Base-by-base conservation (phyloP, 208 protist genomes). In the Blastocrithidia nonstop region DNA sequence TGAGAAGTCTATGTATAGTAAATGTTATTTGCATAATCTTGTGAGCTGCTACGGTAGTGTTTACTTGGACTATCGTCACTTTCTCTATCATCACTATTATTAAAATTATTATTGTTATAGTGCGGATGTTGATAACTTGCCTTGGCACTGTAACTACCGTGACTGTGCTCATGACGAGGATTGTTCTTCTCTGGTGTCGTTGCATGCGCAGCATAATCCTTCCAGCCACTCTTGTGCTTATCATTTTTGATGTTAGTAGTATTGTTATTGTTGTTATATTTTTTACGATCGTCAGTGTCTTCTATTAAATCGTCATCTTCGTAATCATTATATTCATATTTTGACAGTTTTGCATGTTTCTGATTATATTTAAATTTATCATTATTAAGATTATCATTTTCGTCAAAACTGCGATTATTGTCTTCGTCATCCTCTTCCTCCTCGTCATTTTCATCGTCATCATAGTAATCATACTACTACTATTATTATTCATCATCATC, bases 401-500 rank as follows among this genome's bases (percentile, higher is more conserved):
- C 57, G 27, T 58, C 58, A 44, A 11, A n/a, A 35, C 29, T 11
- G 29, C 29, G 29, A 35, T 39, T 39, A 9, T 51, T 43, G 16
- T 65, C 57, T 22, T 50, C 17, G 20, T 51, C 38, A 4, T 20
- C 26, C 13, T 29, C 15, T 16, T 24, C 33, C 36, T 54, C 50
- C 22, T 59, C 27, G 20, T 54, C 54, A 24, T 55, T 40, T 24
- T 59, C 56, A 23, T 60, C 48, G 20, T 56, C 45, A 23, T n/a
- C n/a, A n/a, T 35, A 15, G 29, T n/a, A 15, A n/a, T n/a, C 29
- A 11, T n/a, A 35, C 29, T 35, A n/a, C 29, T n/a, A n/a, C 29
- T 35, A n/a, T 35, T n/a, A n/a, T 45, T 25, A 20, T 61, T 53
- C n/a, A 5, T 71, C 66, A 0, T 54, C 46, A 35, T 68, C 57